Base-by-base conservation (phyloP, 192 early-diverging fungal species). In the Entomortierella lignicola region DNA sequence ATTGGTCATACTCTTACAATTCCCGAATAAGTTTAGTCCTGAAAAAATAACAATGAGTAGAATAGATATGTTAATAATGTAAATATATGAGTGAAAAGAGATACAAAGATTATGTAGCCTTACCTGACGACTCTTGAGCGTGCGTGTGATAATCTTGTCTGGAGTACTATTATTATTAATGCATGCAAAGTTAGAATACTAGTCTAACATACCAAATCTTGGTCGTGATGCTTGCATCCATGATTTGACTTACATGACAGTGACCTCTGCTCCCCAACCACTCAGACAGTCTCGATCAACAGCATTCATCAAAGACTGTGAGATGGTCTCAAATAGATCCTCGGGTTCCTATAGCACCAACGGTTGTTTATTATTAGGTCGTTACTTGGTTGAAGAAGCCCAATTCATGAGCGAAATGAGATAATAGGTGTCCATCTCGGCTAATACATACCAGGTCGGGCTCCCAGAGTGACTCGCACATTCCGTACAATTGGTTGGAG, bases 391-490 rank as follows among this genome's bases (percentile, higher is more conserved):
- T 17, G 17, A 41, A 27, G 2, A 58, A 50, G 57, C 12, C 1
- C 26, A 30, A 39, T n/a, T n/a, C n/a, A n/a, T n/a, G 17, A 23
- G 47, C 21, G 47, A 57, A 47, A 27, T 41, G 26, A 13, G 8
- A 6, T 2, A 48, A 20, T 13, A 34, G 27, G 5, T 37, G 10
- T 37, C 12, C 20, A 47, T 47, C 17, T 15, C 7, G 17, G 44
- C 17, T 47, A 4, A 12, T 47, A 47, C 84, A 71, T 83, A 93
- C 96, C 68, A 99, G 88, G 86, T 98, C 90, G 50, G 97, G 95
- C 83, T 99, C 97, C 97, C 97, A 99, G 58, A 99, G 88, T 25
- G 90, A 87, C 84, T 99, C 98, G 73, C 95, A 97, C 91, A 96
- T 97, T 71, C 98, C 98, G 66, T 93, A 99, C 66, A 99, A 86